Evolutionary conservation across 1,139 yeast genomes (phyloP), one percentile per base, ranked within the genome.

Genomic region (Yamadazyma spencermartinsiae): DNA sequence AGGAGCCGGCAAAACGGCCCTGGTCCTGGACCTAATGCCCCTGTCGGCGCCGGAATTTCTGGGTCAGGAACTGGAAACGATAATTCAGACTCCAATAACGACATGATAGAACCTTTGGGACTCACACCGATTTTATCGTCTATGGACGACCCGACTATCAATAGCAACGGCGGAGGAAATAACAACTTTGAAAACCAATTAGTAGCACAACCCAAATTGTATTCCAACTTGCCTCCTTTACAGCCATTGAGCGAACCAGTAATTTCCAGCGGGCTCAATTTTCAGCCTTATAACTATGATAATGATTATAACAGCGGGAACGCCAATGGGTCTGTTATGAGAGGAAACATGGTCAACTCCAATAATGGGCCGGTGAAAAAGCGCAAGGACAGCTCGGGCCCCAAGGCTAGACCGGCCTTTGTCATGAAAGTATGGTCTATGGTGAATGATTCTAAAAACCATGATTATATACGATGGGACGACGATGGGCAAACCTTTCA

Each of bases 341-440:
- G 24, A 30, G 19, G 30, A 12, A 35, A 19, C 31, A 7, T 26
- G n/a, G 17, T 15, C n/a, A 31, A 25, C 26, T 9, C 16, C n/a
- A 28, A 28, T 28, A 28, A 16, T 28, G 20, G 31, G 7, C 15
- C 13, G 6, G n/a, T 18, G 16, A 33, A 33, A 17, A 42, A 44
- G 20, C 39, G 41, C 26, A 68, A 68, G 44, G 75, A 70, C 28
- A 46, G 51, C 3, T 46, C 52, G 11, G 66, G 63, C 1, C 68
- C 74, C 8, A 69, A 70, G 42, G 52, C 73, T 1, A 54, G 89
- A 39, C 95, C 97, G 1, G 94, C 95, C 0, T 92, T 92, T 65
- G 95, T 92, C 4, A 79, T 83, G 71, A 92, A 92, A 58, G 69
- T 92, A 24, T 92, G 98, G 98, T 78, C 84, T 25, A 92, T 92